These are phyloP conservation scores for Yamadazyma taylorii DNA, from an alignment of 1,139 yeast genomes.

Conservation along the genomic window DNA sequence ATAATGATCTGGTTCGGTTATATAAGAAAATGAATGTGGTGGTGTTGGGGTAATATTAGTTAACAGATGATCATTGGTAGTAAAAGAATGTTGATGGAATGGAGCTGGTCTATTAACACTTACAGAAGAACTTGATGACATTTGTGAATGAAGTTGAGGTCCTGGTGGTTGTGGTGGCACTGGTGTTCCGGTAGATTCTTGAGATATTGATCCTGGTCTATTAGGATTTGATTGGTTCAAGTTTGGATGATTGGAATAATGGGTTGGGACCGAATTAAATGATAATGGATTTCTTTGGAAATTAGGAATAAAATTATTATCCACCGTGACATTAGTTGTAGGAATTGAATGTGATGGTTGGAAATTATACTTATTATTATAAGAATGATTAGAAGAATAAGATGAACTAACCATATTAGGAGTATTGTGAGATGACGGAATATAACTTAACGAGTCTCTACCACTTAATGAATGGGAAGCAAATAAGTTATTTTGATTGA, in stretches of 20 bases:
- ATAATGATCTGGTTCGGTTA: slow-evolving; percentile 43
- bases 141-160: slow-evolving; percentile 7
- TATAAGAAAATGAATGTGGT: slow-evolving; percentile 13
- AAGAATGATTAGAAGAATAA: slow-evolving; percentile 44
- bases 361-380: slow-evolving; percentile 19
- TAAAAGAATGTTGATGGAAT: slow-evolving; percentile 10
- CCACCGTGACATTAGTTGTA: slow-evolving; percentile 18
- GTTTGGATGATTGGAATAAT: slow-evolving; percentile 8
- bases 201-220: background rate
- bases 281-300: slow-evolving; percentile 11
- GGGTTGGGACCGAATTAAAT: slow-evolving; percentile 5
- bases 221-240: slow-evolving; percentile 4
- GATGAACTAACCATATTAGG: slow-evolving; percentile 55
- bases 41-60: slow-evolving; percentile 12
- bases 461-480: slow-evolving; percentile 7
- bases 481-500: slow-evolving; percentile 6
- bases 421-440: slow-evolving; percentile 52
- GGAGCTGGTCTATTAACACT: slow-evolving; percentile 5
- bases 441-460: slow-evolving; percentile 32
- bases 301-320: slow-evolving; percentile 15
- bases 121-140: slow-evolving; percentile 3
- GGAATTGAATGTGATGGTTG: slow-evolving; percentile 20
- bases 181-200: background rate
- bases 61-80: slow-evolving; percentile 9
- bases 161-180: slow-evolving; percentile 5